Conservation (phyloP, 805 yeast genomes). For the Cyberlindnera samutprakarnensis region DNA sequence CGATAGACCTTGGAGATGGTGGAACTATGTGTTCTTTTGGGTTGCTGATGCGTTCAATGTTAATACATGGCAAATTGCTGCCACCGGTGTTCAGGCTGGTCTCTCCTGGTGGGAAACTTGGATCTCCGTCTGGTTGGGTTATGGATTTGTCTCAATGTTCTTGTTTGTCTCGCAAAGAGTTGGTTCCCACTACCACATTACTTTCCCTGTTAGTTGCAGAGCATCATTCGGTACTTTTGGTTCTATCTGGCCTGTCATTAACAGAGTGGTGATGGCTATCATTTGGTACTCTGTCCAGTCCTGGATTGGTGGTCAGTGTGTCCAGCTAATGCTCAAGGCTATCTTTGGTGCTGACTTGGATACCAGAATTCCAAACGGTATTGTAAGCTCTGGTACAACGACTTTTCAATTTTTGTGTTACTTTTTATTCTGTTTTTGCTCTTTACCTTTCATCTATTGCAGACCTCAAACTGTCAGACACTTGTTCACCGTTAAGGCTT, state of each 20-base stretch:
- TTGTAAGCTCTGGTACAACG: constrained; percentile 53
- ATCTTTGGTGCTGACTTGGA: constrained; percentile 65
- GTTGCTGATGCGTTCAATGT: constrained; percentile 85
- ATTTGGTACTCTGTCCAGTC: constrained; percentile 88
- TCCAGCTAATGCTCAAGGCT: constrained; percentile 66
- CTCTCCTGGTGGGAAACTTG: constrained; percentile 89
- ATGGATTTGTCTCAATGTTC: constrained; percentile 59
- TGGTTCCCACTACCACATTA: constrained; percentile 74
- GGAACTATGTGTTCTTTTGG: constrained; percentile 77
- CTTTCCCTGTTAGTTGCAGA: constrained; percentile 79
- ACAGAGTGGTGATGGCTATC: constrained; percentile 81
- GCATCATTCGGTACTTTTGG: constrained; percentile 87
- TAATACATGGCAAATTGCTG: constrained; percentile 88
- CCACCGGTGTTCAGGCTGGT: constrained; percentile 74
- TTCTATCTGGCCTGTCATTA: constrained; percentile 79
- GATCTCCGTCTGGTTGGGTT: constrained; percentile 86
- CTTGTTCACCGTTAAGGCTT: constrained; percentile 76
- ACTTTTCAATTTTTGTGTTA: constrained; percentile 68
- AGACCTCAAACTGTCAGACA: constrained; percentile 80
- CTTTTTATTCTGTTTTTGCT: constrained; percentile 75
- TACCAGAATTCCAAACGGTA: constrained; percentile 54
- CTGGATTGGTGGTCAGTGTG: constrained; percentile 81
- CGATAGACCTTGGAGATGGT: constrained; percentile 81
- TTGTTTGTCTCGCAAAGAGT: constrained; percentile 64
- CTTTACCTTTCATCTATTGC: constrained; percentile 75